A percentile compares a stretch with the other conserved stretches of the same genome.
Conservation (phyloP, 208 protist species). For the Trypanosoma avium region DNA sequence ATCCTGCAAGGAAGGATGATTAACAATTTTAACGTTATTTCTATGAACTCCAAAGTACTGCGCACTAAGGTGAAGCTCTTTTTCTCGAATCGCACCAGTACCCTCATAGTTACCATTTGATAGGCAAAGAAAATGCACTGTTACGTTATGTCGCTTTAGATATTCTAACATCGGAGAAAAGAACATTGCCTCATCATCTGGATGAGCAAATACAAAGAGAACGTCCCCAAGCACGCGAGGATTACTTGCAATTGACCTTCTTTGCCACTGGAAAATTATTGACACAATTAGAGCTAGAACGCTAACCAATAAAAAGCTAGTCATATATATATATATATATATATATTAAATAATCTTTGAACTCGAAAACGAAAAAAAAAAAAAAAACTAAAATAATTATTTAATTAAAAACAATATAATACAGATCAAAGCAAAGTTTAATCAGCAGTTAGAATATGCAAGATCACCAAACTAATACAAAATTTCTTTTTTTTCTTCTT, state of each 20-base stretch:
- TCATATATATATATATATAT: constrained; percentile 10
- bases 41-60: constrained; percentile 64
- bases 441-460: no score
- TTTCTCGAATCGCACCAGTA: constrained; percentile 67
- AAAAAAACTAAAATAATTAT: not conserved
- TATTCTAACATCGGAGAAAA: constrained; percentile 74
- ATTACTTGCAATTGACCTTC: constrained; percentile 17
- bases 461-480: no score
- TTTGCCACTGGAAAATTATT: constrained; percentile 53
- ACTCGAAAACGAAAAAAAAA: constrained; percentile 2
- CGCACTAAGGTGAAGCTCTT: constrained; percentile 89
- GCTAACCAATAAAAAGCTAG: constrained; percentile 2
- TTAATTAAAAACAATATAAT: not conserved
- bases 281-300: constrained; percentile 24
- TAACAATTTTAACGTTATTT: constrained; percentile 60
- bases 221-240: constrained; percentile 71
- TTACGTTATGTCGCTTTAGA: constrained; percentile 36
- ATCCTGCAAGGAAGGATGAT: constrained; percentile 87
- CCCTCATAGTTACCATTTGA: constrained; percentile 91
- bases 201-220: constrained; percentile 90
- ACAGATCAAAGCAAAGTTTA: not conserved
- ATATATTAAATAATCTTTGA: not conserved
- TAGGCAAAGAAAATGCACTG: constrained; percentile 91
- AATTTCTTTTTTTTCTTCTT: no score
- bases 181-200: constrained; percentile 94